Evolutionary conservation across 2,329 filamentous ascomycete genomes (phyloP).

Genomic region (Phyllosticta capitalensis): DNA sequence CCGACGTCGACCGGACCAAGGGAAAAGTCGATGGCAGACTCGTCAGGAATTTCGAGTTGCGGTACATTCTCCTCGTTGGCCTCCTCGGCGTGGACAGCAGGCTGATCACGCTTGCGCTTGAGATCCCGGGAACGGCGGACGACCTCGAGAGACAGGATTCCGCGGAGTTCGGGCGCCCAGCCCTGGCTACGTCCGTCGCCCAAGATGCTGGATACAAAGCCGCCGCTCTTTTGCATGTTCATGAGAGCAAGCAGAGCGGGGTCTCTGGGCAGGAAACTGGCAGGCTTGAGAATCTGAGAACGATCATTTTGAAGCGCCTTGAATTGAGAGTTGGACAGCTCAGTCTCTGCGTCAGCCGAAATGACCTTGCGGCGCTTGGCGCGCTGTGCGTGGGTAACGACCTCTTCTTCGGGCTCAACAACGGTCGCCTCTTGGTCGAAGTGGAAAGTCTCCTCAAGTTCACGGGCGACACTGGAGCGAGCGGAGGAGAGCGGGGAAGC

Average conservation of each 20-base stretch:
- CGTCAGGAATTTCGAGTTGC: conserved; percentile 49
- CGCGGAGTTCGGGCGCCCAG: conserved; percentile 88
- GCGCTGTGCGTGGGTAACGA: conserved; percentile 58
- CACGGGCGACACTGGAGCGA: conserved; percentile 43
- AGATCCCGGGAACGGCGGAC: conserved; percentile 68
- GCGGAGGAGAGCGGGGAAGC: conserved; percentile 47
- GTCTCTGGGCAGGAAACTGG: conserved; percentile 77
- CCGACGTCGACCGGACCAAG: conserved; percentile 33
- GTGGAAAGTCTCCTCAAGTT: conserved; percentile 54
- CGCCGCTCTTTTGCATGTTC: conserved; percentile 84
- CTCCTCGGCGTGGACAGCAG: conserved; percentile 67
- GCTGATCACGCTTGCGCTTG: conserved; percentile 90
- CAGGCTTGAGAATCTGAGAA: conserved; percentile 73
- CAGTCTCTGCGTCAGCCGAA: conserved; percentile 69
- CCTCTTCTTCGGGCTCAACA: conserved; percentile 42
- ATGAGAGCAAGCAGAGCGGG: conserved; percentile 78
- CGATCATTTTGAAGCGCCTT: conserved; percentile 79
- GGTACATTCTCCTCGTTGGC: conserved; percentile 55
- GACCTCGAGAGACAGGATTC: conserved; percentile 80
- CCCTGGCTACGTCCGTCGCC: conserved; percentile 66
- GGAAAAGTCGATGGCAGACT: conserved; percentile 31
- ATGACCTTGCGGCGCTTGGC: conserved; percentile 75
- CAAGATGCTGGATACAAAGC: conserved; percentile 80
- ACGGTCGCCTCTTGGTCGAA: conserved; percentile 25
- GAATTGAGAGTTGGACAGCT: conserved; percentile 67